Base-by-base conservation (phyloP, 2,329 filamentous ascomycete genomes). In the Pleoardoris graminearum region DNA sequence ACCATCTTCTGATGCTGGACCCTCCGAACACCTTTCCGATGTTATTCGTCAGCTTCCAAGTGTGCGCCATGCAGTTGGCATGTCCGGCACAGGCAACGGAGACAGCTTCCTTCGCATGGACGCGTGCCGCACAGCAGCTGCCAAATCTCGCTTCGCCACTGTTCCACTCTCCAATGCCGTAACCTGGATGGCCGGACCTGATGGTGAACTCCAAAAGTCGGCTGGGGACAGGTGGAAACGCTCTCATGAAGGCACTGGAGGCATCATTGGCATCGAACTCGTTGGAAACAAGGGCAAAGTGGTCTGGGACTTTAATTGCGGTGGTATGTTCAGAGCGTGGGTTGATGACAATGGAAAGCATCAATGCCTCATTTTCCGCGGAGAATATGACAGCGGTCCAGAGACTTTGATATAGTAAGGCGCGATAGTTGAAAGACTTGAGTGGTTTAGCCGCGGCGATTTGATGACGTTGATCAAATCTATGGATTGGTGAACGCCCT, bases 301-400 rank as follows among this genome's bases (percentile, higher is more conserved):
- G 5, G 75, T 92, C 14, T 88, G 86, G 69, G 89, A 92, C 62
- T 91, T 87, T 69, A 96, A 96, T 68, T 94, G 89, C 62, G 88
- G 86, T 4, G 91, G 91, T 0, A 92, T 96, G 89, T 94, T 91
- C 67, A 81, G 91, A 17, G 90, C 90, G 0, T 93, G 88, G 82
- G 76, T 89, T 17, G 82, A 89, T 57, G 81, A 85, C 3, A 67
- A 82, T 1, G 87, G 85, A 0, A 75, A 76, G 52, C 76, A 80
- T 16, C 76, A 79, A 21, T 83, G 85, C 66, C 80, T 82, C 49
- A 80, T 87, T 1, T 88, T 85, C 76, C 75, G 80, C 45, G 79
- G 82, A 50, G 67, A 55, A 4, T 71, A 59, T 51, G 61, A 65
- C 16, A 67, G 55, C 33, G 66, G 63, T 7, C 58, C 63, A 2